Conservation (phyloP, 2,329 filamentous ascomycete species). For the Epichloe festucae region DNA sequence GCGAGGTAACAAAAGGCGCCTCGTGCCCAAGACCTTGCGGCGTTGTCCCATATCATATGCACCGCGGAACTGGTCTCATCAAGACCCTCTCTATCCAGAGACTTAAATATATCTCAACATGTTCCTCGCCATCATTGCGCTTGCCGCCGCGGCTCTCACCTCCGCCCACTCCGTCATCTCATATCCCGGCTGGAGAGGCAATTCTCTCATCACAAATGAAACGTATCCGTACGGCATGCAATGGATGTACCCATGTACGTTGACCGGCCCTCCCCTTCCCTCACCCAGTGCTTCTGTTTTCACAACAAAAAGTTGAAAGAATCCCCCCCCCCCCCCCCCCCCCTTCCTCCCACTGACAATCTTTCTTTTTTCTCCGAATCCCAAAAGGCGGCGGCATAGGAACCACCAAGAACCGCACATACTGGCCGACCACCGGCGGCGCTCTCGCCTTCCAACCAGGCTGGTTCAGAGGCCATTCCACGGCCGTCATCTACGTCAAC, state of each 20-base stretch:
- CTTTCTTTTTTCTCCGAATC: neutral
- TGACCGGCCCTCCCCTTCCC: neutral
- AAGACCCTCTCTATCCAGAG: neutral
- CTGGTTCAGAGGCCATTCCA: conserved; percentile 84
- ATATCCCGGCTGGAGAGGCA: conserved; percentile 77
- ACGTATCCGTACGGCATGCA: conserved; percentile 83
- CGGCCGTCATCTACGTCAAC: conserved; percentile 81
- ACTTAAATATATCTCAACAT: neutral
- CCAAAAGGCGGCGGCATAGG: conserved; percentile 67
- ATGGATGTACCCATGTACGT: conserved; percentile 87
- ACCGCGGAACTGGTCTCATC: neutral
- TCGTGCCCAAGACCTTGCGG: neutral
- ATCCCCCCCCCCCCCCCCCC: too few species aligned
- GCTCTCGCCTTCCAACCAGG: conserved; percentile 85
- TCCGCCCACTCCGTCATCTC: conserved; percentile 70
- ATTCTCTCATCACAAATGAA: conserved; percentile 70
- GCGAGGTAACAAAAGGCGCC: neutral
- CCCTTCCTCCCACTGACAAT: neutral
- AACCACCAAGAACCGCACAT: conserved; percentile 69
- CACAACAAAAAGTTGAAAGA: neutral
- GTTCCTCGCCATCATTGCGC: conserved; percentile 15
- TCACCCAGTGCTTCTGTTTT: neutral
- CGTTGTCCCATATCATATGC: neutral
- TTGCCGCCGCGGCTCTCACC: conserved; percentile 35
- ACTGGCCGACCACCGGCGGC: conserved; percentile 80